These are phyloP conservation scores for Gloeophyllum trabeum DNA, from an alignment of 768 basidiomycete species.

Conservation along the genomic window DNA sequence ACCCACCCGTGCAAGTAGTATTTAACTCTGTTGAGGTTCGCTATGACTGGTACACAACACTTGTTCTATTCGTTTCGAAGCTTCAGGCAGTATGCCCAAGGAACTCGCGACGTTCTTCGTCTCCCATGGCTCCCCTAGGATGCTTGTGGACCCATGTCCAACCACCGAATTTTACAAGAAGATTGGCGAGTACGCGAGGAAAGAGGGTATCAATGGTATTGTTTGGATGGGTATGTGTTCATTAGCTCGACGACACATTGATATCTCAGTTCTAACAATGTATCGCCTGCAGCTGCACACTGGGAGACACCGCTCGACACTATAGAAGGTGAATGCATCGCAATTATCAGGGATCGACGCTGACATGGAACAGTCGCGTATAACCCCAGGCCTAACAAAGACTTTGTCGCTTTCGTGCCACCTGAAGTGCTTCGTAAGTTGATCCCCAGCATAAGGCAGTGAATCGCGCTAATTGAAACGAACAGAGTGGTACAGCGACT, in stretches of 20 bases:
- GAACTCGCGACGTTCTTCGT: constrained; percentile 4
- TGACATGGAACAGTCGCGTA: background rate
- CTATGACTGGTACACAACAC: too few relatives aligned
- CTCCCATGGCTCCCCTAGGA: constrained; percentile 6
- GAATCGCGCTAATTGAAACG: background rate
- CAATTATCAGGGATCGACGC: background rate
- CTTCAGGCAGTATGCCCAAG: too few relatives aligned
- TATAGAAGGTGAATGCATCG: constrained; percentile 5
- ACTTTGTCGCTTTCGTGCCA: constrained; percentile 4
- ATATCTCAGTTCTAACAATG: too few relatives aligned
- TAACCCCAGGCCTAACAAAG: constrained; percentile 1
- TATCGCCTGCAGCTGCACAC: constrained; percentile 1
- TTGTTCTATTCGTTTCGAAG: too few relatives aligned
- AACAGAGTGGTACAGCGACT: constrained; percentile 4
- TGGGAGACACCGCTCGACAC: constrained; percentile 3
- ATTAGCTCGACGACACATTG: too few relatives aligned
- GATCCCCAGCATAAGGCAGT: too few relatives aligned
- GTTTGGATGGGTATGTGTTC: constrained; percentile 5
- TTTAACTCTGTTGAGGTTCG: too few relatives aligned
- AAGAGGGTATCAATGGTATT: constrained; percentile 1
- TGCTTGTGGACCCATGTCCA: constrained; percentile 1
- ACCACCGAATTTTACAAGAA: constrained; percentile 3
- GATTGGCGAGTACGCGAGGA: constrained; percentile 3
- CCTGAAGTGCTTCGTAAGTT: constrained; percentile 3
- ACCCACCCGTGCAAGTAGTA: too few relatives aligned